Evolutionary conservation across 2,329 filamentous ascomycete genomes (phyloP), one percentile per base, ranked within the genome.

Genomic region (Xylariaceae sp.): DNA sequence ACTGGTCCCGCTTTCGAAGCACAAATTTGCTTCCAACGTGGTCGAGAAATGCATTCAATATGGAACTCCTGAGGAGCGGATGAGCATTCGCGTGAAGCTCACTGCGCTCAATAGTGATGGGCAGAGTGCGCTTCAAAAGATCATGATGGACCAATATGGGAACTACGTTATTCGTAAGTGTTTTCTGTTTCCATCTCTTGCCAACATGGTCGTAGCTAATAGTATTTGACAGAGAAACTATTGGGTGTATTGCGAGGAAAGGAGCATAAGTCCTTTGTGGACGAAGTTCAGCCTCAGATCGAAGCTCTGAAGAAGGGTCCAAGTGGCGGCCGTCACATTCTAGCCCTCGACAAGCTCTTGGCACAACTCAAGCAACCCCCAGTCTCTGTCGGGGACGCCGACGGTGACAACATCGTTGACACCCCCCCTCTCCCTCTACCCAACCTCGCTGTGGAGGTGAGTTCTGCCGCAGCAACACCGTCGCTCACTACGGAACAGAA

Each of bases 11-110:
- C 83, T 89, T 54, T 95, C 89, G 19, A 95, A 89, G 70, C 89
- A 97, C 69, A 98, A 98, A 62, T 94, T 88, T 57, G 91, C 93
- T 1, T 96, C 90, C 57, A 97, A 98, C 55, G 91, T 98, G 3
- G 91, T 98, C 1, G 93, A 98, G 65, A 91, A 89, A 64, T 95
- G 89, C 60, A 84, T 97, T 45, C 73, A 85, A 41, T 78, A 75
- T 51, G 88, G 87, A 16, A 79, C 79, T 1, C 69, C 77, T 16
- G 72, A 82, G 38, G 85, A 95, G 60, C 81, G 85, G 38, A 75
- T 72, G 26, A 73, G 75, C 24, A 89, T 96, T 44, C 77, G 87
- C 39, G 69, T 71, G 37, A 73, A 78, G 44, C 68, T 90, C 19
- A 81, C 76, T 2, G 72, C 73, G 2, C 61, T 72, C 13, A 78